Evolutionary conservation across 2,329 filamentous ascomycete species (phyloP), one percentile per base, ranked within the genome.

Genomic region (Xylaria polymorpha): DNA sequence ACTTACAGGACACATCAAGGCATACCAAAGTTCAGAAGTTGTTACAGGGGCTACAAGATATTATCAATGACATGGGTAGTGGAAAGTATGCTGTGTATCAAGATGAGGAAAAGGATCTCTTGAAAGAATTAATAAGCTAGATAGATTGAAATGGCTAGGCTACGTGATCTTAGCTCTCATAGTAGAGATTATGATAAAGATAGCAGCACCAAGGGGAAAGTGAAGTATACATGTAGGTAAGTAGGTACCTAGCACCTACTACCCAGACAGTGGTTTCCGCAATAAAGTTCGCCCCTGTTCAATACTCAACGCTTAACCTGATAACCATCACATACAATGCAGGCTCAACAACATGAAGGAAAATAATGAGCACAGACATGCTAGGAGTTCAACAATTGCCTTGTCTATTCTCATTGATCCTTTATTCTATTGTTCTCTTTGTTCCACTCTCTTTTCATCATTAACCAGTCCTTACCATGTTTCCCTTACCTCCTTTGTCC

Each of bases 1-100:
- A n/a, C n/a, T n/a, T n/a, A n/a, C n/a, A 69, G 64, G 67, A 70
- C 18, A 14, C 25, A 15, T 25, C 44, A 22, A 22, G 65, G 32
- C 44, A 56, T 5, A 53, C 41, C 12, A 14, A n/a, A n/a, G 41
- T 14, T 6, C 41, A n/a, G 41, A 43, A 43, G 15, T 43, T n/a
- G 41, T 43, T 43, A 37, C 14, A 43, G 14, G 18, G 18, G 41
- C 5, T 15, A 43, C 41, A 43, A n/a, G 18, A n/a, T 43, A 43
- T 43, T 43, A 14, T 43, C 41, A n/a, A 43, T 43, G 15, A 7
- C 15, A 43, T 43, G 41, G 18, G 5, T 0, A 43, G 10, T 43
- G 41, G 41, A 15, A n/a, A n/a, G 14, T 43, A 43, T 43, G 18
- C 41, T 43, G 41, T 43, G 41, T 43, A 43, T n/a, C 41, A 43